phyloP scores from a whole-genome alignment of 2,329 filamentous ascomycete genomes.

The Neoascochyta sp. region DNA sequence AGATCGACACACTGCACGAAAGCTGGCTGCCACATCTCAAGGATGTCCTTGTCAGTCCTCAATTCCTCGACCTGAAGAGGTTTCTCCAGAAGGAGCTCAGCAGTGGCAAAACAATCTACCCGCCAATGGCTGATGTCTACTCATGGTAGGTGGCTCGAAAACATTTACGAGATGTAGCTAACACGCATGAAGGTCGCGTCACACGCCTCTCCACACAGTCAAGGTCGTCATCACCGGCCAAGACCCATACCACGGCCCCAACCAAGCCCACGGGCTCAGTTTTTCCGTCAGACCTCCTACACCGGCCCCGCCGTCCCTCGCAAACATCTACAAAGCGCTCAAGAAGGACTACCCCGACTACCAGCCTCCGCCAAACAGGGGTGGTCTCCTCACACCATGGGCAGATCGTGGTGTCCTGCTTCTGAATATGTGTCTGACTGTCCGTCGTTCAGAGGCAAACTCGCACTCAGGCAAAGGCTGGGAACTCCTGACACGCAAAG shows the following conservation, averaged over 20 bases:
- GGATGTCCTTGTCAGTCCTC: slow-evolving; percentile 72
- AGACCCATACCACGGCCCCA: slow-evolving; percentile 93
- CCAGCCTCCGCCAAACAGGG: slow-evolving; percentile 67
- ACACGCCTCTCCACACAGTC: slow-evolving; percentile 82
- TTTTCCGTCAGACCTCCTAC: slow-evolving; percentile 93
- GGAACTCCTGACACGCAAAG: slow-evolving; percentile 88
- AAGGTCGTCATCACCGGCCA: slow-evolving; percentile 93
- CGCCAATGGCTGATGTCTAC: slow-evolving; percentile 84
- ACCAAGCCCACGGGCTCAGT: slow-evolving; percentile 92
- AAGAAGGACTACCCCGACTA: slow-evolving; percentile 86
- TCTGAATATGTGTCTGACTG: slow-evolving; percentile 92
- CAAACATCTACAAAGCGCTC: slow-evolving; percentile 89
- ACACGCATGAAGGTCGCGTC: slow-evolving; percentile 67
- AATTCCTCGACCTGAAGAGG: slow-evolving; percentile 83
- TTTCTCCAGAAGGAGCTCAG: slow-evolving; percentile 78
- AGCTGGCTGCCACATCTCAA: slow-evolving; percentile 89
- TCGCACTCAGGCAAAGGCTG: slow-evolving; percentile 83
- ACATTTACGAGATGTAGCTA: not conserved
- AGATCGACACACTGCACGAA: slow-evolving; percentile 87
- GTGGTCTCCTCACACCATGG: slow-evolving; percentile 87
- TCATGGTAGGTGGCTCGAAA: slow-evolving; percentile 64
- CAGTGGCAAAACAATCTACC: slow-evolving; percentile 75
- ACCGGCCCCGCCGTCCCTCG: slow-evolving; percentile 79
- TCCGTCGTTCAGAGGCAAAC: slow-evolving; percentile 83
- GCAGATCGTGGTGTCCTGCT: slow-evolving; percentile 88